A percentile compares a stretch with the other conserved stretches of the same genome.
Evolutionary conservation across 1,139 yeast species (phyloP).

Genomic region (Pneumocystis carinii): DNA sequence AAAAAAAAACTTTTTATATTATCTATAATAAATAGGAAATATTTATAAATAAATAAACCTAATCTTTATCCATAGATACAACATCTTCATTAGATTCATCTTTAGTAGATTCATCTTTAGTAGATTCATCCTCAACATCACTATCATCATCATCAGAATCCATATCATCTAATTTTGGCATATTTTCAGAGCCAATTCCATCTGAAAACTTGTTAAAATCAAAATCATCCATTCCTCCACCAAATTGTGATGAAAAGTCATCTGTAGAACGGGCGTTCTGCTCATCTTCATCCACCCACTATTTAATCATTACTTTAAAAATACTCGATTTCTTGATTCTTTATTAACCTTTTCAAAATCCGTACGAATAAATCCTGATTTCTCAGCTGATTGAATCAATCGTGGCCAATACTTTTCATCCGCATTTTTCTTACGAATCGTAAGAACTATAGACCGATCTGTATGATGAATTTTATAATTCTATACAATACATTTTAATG

Average conservation of each 20-base stretch:
- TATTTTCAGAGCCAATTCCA: background rate
- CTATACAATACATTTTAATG: background rate
- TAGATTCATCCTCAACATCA: slow-evolving; percentile 15
- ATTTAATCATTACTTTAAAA: slow-evolving; percentile 17
- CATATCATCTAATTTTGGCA: slow-evolving; percentile 20
- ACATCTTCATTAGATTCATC: background rate
- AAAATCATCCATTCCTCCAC: slow-evolving; percentile 13
- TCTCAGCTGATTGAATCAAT: slow-evolving; percentile 59
- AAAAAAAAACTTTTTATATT: background rate
- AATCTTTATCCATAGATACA: background rate
- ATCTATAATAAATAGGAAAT: background rate
- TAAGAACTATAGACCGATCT: slow-evolving; percentile 59
- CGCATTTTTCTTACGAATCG: slow-evolving; percentile 52
- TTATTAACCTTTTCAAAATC: slow-evolving; percentile 55
- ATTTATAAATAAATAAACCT: background rate
- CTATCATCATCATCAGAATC: slow-evolving; percentile 18
- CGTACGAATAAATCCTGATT: slow-evolving; percentile 64
- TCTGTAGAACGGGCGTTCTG: slow-evolving; percentile 41
- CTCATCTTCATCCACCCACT: slow-evolving; percentile 91
- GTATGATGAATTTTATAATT: slow-evolving; percentile 30
- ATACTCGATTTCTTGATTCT: background rate
- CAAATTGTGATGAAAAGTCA: slow-evolving; percentile 23
- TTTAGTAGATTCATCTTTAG: background rate
- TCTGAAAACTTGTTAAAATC: slow-evolving; percentile 14
- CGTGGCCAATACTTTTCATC: slow-evolving; percentile 84